phyloP scores from a whole-genome alignment of 1,284 basidiomycete species.

The Flammula alnicola region DNA sequence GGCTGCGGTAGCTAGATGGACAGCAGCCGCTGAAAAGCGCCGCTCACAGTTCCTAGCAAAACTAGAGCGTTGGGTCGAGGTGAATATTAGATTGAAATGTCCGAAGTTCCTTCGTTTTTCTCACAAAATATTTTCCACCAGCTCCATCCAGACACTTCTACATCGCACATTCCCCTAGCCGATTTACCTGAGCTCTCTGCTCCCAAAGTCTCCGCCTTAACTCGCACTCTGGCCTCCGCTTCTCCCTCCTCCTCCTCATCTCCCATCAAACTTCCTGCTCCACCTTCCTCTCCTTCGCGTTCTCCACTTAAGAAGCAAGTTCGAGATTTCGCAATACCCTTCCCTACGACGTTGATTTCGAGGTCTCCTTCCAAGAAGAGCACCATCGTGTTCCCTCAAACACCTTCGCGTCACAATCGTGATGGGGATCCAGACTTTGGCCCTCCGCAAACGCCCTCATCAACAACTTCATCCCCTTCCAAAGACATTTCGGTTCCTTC shows the following conservation, averaged over 20 bases:
- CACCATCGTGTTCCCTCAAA: conserved; percentile 55
- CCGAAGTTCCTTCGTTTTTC: not conserved
- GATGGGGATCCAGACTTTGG: conserved; percentile 37
- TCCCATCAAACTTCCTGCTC: conserved; percentile 46
- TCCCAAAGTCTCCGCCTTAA: conserved; percentile 67
- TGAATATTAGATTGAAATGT: conserved; percentile 33
- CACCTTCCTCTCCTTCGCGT: conserved; percentile 50
- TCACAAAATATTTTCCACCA: conserved; percentile 30
- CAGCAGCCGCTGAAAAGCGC: conserved; percentile 64
- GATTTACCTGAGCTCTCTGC: conserved; percentile 62
- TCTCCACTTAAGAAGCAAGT: conserved; percentile 51
- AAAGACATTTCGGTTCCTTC: conserved; percentile 50
- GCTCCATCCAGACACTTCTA: conserved; percentile 51
- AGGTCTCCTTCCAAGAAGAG: conserved; percentile 46
- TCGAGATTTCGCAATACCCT: conserved; percentile 52
- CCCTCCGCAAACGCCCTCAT: conserved; percentile 56
- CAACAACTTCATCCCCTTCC: conserved; percentile 37
- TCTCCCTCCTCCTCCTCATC: conserved; percentile 63
- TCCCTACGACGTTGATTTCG: conserved; percentile 48
- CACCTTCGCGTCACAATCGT: conserved; percentile 50
- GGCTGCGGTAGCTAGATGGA: conserved; percentile 85
- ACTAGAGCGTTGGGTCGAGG: conserved; percentile 67
- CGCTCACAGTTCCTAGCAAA: conserved; percentile 61
- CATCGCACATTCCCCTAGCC: conserved; percentile 68
- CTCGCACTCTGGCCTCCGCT: conserved; percentile 67